These are phyloP conservation scores for Canariomyces notabilis DNA, from an alignment of 2,329 filamentous ascomycete species.

Conservation along the genomic window DNA sequence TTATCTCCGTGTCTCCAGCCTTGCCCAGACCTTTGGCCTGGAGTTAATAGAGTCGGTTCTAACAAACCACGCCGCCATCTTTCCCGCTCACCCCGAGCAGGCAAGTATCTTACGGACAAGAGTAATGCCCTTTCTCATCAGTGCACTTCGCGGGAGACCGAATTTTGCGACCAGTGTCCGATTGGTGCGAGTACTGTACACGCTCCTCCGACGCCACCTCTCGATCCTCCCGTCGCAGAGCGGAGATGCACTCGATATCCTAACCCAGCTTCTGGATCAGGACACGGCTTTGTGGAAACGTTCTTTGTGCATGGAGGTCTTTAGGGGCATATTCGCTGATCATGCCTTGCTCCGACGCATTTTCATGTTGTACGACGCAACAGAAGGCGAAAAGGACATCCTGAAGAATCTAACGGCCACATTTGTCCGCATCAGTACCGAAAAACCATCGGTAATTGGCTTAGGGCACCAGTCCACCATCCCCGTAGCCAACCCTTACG, in stretches of 20 bases:
- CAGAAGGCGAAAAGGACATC: constrained; percentile 67
- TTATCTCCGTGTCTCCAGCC: constrained; percentile 71
- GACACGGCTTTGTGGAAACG: constrained; percentile 83
- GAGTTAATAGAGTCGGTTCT: constrained; percentile 90
- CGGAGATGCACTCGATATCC: constrained; percentile 71
- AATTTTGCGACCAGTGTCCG: constrained; percentile 79
- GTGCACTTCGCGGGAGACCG: constrained; percentile 69
- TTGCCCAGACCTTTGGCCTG: constrained; percentile 78
- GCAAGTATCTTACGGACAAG: constrained; percentile 69
- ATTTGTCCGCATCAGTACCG: constrained; percentile 87
- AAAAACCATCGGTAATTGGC: constrained; percentile 84
- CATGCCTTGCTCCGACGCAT: constrained; percentile 72
- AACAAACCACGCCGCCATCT: constrained; percentile 76
- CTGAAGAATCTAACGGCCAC: constrained; percentile 78
- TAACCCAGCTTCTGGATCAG: constrained; percentile 84
- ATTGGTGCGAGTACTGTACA: constrained; percentile 75
- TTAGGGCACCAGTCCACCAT: constrained; percentile 84
- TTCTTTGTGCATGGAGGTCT: constrained; percentile 84
- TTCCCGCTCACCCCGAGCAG: constrained; percentile 74
- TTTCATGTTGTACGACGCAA: constrained; percentile 72
- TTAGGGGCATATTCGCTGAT: constrained; percentile 80
- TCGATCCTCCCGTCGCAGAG: constrained; percentile 71
- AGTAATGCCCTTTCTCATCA: constrained; percentile 79
- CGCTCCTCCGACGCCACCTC: constrained; percentile 74
- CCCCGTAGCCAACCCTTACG: constrained; percentile 57